A percentile compares a stretch with the other conserved stretches of the same genome.
Evolutionary conservation across 306 rosid species (phyloP).

Genomic region (Abrus precatorius): DNA sequence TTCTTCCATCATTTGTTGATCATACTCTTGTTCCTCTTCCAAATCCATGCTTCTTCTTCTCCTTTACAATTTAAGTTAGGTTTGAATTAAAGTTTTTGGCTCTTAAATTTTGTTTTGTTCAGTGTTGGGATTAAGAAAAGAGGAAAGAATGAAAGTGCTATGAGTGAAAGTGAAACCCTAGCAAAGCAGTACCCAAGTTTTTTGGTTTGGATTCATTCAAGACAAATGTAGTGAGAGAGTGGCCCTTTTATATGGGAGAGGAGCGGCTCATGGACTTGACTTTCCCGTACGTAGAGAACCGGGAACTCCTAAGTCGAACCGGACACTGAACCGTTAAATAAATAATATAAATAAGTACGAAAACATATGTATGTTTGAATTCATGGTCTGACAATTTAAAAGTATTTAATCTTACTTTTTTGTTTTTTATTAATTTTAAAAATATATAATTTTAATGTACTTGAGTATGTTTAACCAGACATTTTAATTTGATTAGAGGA

Average conservation of each 20-base stretch:
- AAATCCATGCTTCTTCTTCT: conserved; percentile 48
- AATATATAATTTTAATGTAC: too few species aligned
- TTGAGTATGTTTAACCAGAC: too few species aligned
- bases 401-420: too few species aligned
- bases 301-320: background rate
- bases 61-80: background rate
- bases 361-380: background rate
- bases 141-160: background rate
- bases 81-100: background rate
- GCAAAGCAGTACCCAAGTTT: background rate
- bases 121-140: background rate
- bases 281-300: background rate
- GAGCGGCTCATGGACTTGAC: background rate
- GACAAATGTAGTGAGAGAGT: rapidly evolving
- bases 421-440: too few species aligned
- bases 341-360: too few species aligned
- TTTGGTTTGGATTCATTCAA: background rate
- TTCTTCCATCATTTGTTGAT: conserved; percentile 67
- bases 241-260: conserved; percentile 3
- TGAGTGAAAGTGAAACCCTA: conserved; percentile 48
- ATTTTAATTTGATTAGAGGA: too few species aligned
- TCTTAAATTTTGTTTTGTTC: background rate
- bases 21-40: conserved; percentile 88
- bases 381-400: too few species aligned
- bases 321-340: too few species aligned